Evolutionary conservation across 73 alveolate species (phyloP), one percentile per base, ranked within the genome.

Genomic region (Diophrys sp.): DNA sequence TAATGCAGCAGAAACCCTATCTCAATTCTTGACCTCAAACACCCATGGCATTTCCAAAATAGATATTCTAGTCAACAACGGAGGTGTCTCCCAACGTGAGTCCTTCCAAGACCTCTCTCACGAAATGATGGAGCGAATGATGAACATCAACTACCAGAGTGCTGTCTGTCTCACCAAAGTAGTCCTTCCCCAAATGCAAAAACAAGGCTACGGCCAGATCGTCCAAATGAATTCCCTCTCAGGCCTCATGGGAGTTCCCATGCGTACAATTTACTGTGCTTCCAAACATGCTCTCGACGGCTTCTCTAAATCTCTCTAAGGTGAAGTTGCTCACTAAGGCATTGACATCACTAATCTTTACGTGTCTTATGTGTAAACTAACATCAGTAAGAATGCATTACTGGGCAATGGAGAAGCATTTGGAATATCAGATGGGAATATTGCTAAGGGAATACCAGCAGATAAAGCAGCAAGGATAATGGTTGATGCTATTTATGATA

Each of bases 181-280:
- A 30, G 23, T 87, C 29, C 68, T 84, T 23, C 83, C 84, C 26
- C 33, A 28, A 33, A 80, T 87, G 90, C n/a, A 54, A 24, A 68
- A 74, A 56, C 23, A 72, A 56, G 23, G 74, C 2, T 23, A n/a
- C 31, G 84, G 90, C 1, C 87, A 87, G 29, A 87, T 87, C 1
- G 94, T 81, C 44, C 80, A 87, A 78, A 56, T 87, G 55, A 62
- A 70, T 30, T 75, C 90, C 29, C 33, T 87, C 18, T 62, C 90
- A n/a, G 94, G 88, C 14, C 53, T 80, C 28, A 57, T 87, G 75
- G 90, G 90, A 0, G 84, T 69, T 0, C 94, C 94, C 29, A 89
- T 87, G 11, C 29, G 94, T n/a, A 87, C 94, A 32, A 72, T 80
- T 33, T 87, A 87, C 56, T 87, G 83, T 56, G 83, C 94, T 5